Evolutionary conservation across 768 basidiomycete species (phyloP), one percentile per base, ranked within the genome.

Genomic region (Podaxis carcinomalis): DNA sequence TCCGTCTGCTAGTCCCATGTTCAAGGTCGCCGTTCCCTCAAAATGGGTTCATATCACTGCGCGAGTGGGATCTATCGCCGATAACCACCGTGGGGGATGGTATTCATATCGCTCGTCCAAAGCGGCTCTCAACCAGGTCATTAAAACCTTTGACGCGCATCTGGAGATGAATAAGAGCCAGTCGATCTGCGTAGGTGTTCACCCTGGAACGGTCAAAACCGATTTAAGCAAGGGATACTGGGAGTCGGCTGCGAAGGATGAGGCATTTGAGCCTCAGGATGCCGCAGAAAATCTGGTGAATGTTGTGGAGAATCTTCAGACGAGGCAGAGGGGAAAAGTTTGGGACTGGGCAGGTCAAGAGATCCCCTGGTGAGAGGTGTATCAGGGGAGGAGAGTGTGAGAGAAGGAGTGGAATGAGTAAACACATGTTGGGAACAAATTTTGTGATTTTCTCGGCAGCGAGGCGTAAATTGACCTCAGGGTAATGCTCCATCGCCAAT

Each of bases 11-110:
- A 53, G 51, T 21, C n/a, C 51, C 42, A 57, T 57, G 32, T 64
- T 68, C 25, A 56, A 63, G 10, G 44, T 77, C 13, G 49, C 63
- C 13, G 64, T 63, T 6, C 78, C 77, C 2, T 70, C 83, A 23
- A 84, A 82, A 66, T 85, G 84, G 84, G 80, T 83, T 23, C 84
- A 87, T 68, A 70, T 86, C 58, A 80, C 82, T 10, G 84, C 84
- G 16, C 81, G 83, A 40, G 80, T 86, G 7, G 84, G 85, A 32
- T 84, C 82, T 40, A 78, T 86, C 57, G 75, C 77, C 19, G 84
- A 87, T 66, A 87, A 86, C 67, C 72, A 70, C 25, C 76, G 75
- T 23, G 85, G 84, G 16, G 85, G 84, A 39, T 86, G 84, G 84
- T 86, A 81, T 67, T 85, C 83, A 35, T 86, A 86, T 68, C 81